phyloP scores from a whole-genome alignment of 2,329 filamentous ascomycete genomes.

The Kalmusia sp. region DNA sequence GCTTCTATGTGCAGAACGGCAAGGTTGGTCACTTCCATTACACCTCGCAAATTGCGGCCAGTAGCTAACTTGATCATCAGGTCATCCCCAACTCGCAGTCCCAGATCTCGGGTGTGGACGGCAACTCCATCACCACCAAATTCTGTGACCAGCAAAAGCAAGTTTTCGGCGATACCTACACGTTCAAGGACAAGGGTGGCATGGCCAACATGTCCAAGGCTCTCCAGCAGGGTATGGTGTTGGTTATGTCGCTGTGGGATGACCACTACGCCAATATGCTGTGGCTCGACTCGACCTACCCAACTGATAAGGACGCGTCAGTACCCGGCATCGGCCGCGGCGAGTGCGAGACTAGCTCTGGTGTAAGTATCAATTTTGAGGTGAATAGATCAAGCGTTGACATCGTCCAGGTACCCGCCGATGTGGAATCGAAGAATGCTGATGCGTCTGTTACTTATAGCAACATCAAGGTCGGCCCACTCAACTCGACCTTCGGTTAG shows the following conservation, averaged over 20 bases:
- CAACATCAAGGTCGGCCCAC: conserved; percentile 19
- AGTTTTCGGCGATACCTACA: conserved; percentile 43
- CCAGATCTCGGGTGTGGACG: conserved; percentile 43
- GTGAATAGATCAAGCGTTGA: background rate
- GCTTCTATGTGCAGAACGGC: conserved; percentile 42
- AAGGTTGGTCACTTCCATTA: background rate
- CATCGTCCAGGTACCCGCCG: conserved; percentile 13
- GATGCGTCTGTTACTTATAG: conserved; percentile 23
- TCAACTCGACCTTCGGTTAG: conserved; percentile 12
- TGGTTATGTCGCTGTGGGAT: conserved; percentile 69
- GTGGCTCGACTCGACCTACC: conserved; percentile 74
- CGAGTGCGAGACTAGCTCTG: conserved; percentile 14
- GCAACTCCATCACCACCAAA: conserved; percentile 32
- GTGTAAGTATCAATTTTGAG: conserved; percentile 4
- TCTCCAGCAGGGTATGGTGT: conserved; percentile 64
- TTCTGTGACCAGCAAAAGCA: conserved; percentile 40
- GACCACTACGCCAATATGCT: conserved; percentile 74
- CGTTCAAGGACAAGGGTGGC: conserved; percentile 65
- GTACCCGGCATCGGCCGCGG: conserved; percentile 32
- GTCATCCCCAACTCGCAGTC: conserved; percentile 49
- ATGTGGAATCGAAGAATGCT: conserved; percentile 20
- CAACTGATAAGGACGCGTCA: conserved; percentile 47
- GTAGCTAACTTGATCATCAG: background rate
- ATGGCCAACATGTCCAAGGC: conserved; percentile 62
- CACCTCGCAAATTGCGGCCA: too few species aligned